These are phyloP conservation scores for Mayamaea pseudoterrestris DNA, from an alignment of 108 stramenopile genomes.

Conservation along the genomic window DNA sequence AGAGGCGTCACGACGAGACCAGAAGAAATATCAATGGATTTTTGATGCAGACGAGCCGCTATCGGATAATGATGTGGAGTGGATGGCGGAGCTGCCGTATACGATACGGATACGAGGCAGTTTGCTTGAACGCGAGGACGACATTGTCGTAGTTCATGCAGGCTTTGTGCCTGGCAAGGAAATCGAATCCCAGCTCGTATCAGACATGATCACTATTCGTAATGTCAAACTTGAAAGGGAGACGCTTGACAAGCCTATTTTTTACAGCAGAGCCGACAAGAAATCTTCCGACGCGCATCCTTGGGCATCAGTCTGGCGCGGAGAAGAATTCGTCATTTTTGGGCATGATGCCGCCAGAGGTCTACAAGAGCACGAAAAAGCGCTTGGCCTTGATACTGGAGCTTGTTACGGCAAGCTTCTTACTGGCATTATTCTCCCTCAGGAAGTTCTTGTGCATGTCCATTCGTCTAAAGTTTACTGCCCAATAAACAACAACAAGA, in stretches of 20 bases:
- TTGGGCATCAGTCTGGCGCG: conserved; percentile 55
- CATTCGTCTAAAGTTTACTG: conserved; percentile 25
- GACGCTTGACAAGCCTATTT: neutral
- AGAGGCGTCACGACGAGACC: conserved; percentile 14
- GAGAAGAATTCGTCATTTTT: conserved; percentile 62
- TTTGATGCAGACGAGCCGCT: too few species aligned
- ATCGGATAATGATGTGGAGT: conserved; percentile 51
- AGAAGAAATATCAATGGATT: neutral
- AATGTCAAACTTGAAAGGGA: conserved; percentile 18
- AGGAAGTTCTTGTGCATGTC: conserved; percentile 43
- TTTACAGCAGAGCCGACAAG: neutral
- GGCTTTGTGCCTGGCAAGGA: conserved; percentile 34
- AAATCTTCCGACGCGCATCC: neutral
- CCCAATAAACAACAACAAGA: too few species aligned
- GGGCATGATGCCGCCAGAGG: conserved; percentile 87
- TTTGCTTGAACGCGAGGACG: conserved; percentile 10
- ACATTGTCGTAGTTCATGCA: conserved; percentile 60
- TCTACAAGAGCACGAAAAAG: conserved; percentile 40
- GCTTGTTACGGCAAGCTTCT: conserved; percentile 75
- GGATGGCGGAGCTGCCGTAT: conserved; percentile 64
- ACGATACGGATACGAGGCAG: conserved; percentile 38
- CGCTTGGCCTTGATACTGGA: conserved; percentile 85
- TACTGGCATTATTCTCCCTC: conserved; percentile 71
- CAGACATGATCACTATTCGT: conserved; percentile 48
- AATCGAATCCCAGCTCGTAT: conserved; percentile 25